Base-by-base conservation (phyloP, 208 protist species). In the Leptomonas pyrrhocoris region DNA sequence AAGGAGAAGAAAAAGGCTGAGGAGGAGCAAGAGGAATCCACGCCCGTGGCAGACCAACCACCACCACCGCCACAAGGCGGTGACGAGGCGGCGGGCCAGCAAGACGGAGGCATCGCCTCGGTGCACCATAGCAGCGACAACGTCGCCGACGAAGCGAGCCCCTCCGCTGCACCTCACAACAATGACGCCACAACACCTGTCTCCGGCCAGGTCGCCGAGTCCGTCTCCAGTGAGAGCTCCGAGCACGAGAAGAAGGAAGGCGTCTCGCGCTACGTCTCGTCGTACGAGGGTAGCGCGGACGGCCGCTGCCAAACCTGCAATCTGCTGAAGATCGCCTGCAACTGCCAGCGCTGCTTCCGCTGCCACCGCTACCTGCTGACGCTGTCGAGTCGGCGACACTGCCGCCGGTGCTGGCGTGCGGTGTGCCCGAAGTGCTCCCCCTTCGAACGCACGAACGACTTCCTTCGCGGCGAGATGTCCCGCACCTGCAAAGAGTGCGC, bases 331-430 rank as follows among this genome's bases (percentile, higher is more conserved):
- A 58, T 74, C 34, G 40, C 67, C 12, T 86, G 81, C 66, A 75
- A 56, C 56, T 86, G 81, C 66, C 73, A 79, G 31, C 73, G 67
- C 57, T 83, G 76, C 62, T 45, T 65, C 36, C 34, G 49, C 40
- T 86, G 81, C 55, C 34, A 43, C 31, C 34, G 50, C 42, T 86
- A 78, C 57, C 34, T 86, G 55, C 8, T 82, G 53, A 70, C 73
- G 13, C 65, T 79, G 18, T 54, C 51, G 30, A 68, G 60, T 25
- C 72, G 75, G 30, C 71, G 72, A 49, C 81, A 86, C 71, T 83
- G 81, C 70, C 77, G 81, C 15, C 53, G 31, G 45, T 83, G 81
- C 70, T 86, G 77, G 73, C 74, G 67, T 31, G 55, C 77, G 27
- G 48, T 64, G 19, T 86, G 81, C 68, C 59, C 68, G 19, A 53